Conservation (phyloP, 2,329 filamentous ascomycete genomes). For the Sphaceloma murrayae region DNA sequence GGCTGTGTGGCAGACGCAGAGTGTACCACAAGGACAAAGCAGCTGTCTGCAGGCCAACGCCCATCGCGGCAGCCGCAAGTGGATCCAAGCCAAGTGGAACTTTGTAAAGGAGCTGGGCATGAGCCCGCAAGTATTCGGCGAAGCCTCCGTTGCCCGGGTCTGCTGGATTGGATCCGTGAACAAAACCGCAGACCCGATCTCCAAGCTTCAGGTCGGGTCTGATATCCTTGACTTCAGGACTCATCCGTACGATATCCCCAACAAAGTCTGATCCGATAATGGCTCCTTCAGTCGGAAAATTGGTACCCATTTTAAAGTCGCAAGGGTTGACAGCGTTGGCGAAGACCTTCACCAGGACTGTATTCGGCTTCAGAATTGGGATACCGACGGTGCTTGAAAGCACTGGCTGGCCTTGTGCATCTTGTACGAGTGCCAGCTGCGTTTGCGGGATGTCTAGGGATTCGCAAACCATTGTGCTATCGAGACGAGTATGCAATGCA, state of each 20-base stretch:
- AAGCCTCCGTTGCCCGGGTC: slow-evolving; percentile 16
- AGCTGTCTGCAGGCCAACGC: slow-evolving; percentile 18
- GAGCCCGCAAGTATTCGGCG: slow-evolving; percentile 15
- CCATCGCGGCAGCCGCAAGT: slow-evolving; percentile 11
- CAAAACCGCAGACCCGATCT: slow-evolving; percentile 15
- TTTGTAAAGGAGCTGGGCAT: slow-evolving; percentile 1
- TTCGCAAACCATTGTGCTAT: too few species aligned
- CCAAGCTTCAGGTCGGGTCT: slow-evolving; percentile 8
- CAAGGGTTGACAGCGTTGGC: slow-evolving; percentile 32
- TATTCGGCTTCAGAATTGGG: background rate
- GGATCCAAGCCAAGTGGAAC: slow-evolving; percentile 15
- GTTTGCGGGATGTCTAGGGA: slow-evolving; percentile 3
- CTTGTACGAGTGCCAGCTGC: slow-evolving; percentile 13
- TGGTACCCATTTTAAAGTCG: slow-evolving; percentile 30
- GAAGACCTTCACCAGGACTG: slow-evolving; percentile 9
- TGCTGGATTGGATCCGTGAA: slow-evolving; percentile 10
- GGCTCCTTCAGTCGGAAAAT: slow-evolving; percentile 24
- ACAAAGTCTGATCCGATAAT: slow-evolving; percentile 31
- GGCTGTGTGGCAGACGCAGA: slow-evolving; percentile 26
- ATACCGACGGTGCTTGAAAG: background rate
- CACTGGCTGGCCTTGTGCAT: background rate
- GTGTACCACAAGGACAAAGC: slow-evolving; percentile 24
- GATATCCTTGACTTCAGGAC: slow-evolving; percentile 5
- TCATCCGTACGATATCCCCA: slow-evolving; percentile 27
- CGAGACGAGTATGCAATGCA: too few species aligned